Evolutionary conservation across 2,329 filamentous ascomycete species (phyloP).

Genomic region (Aureobasidium leucospermi): DNA sequence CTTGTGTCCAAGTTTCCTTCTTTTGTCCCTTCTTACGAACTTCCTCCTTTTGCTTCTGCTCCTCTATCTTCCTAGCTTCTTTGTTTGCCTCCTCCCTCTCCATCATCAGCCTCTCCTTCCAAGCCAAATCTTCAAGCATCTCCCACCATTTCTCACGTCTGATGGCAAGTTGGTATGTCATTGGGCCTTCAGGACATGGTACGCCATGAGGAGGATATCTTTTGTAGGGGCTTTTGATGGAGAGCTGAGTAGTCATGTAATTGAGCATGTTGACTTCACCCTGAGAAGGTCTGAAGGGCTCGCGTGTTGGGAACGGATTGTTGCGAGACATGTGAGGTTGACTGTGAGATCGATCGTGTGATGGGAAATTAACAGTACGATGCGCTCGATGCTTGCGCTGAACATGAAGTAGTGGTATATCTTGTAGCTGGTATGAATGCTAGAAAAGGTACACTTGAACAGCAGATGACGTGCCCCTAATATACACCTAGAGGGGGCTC

Average conservation of each 20-base stretch:
- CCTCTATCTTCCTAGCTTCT: no score
- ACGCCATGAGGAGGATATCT: conserved; percentile 1
- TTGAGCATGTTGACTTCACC: not conserved
- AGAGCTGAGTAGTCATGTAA: not conserved
- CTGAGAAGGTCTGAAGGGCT: not conserved
- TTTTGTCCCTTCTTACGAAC: not conserved
- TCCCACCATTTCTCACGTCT: not conserved
- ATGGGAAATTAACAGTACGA: no score
- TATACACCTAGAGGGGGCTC: no score
- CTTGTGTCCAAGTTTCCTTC: not conserved
- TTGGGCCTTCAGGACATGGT: not conserved
- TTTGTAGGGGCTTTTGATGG: not conserved
- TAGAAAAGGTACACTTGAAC: no score
- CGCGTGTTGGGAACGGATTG: not conserved
- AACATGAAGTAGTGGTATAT: no score
- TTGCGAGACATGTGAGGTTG: not conserved
- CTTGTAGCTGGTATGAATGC: no score
- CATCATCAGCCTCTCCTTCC: not conserved
- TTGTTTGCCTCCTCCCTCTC: not conserved
- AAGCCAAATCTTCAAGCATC: not conserved
- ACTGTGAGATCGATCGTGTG: no score
- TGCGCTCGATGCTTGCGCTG: no score
- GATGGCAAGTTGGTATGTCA: not conserved
- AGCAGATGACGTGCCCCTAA: no score
- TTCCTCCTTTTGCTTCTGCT: no score